Evolutionary conservation across 345 rosid genomes (phyloP).

Genomic region (Syzygium jambos): DNA sequence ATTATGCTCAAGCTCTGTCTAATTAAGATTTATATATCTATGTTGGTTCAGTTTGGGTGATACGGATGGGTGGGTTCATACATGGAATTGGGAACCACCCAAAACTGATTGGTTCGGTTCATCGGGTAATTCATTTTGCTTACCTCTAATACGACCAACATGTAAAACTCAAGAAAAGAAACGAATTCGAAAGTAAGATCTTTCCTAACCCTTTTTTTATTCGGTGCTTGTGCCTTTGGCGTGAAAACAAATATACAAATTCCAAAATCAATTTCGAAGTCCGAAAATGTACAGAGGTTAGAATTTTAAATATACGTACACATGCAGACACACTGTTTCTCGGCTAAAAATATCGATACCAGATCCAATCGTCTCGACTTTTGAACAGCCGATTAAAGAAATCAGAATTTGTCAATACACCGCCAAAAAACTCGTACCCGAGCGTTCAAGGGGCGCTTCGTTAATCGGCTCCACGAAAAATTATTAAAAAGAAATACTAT

Average conservation of each 20-base stretch:
- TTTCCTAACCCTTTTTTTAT: neutral
- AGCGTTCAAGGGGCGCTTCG: fast-evolving
- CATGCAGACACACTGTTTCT: fast-evolving
- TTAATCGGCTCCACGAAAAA: neutral
- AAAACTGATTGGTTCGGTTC: no score
- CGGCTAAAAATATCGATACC: neutral
- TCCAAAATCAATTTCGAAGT: neutral
- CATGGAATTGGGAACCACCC: no score
- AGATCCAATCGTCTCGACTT: fast-evolving
- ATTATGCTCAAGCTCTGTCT: no score
- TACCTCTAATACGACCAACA: neutral
- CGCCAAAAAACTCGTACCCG: fast-evolving
- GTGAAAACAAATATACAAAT: no score
- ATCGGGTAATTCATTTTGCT: neutral
- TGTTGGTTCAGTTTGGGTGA: no score
- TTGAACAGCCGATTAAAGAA: neutral
- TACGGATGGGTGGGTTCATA: no score
- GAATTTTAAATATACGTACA: fast-evolving
- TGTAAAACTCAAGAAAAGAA: neutral
- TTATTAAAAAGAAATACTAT: neutral
- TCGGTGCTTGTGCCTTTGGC: no score
- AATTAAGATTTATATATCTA: no score
- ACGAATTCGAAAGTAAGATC: neutral
- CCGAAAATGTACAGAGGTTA: neutral
- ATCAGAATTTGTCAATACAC: neutral